Base-by-base conservation (phyloP, 129 eudicot genomes). In the Helianthus tuberosus region DNA sequence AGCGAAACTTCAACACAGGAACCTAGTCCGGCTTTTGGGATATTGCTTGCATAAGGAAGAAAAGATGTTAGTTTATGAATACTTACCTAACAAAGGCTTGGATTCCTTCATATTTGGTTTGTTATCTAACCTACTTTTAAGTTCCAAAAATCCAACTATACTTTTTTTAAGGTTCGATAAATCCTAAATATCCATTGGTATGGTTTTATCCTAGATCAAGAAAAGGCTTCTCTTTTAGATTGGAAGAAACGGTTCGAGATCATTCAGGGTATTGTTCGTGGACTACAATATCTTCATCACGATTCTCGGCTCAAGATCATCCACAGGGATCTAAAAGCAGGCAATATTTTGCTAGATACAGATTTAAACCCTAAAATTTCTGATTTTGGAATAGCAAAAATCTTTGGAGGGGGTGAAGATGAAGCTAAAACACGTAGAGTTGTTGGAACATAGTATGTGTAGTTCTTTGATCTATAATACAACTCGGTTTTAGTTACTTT, bases 241-340 rank as follows among this genome's bases (percentile, higher is more conserved):
- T 89, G 96, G 96, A 55, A 66, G 11, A 82, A 70, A 68, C 90
- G 92, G 9, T 80, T 84, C 49, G 72, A 82, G 11, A 85, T 89
- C 39, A 78, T 74, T 35, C 64, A 52, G 13, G 96, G 96, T 49
- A 84, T 89, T 17, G 83, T 80, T 61, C 84, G 96, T 59, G 92
- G 96, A 39, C 75, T 89, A 43, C 6, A 85, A 6, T 89, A 89
- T 72, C 96, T 89, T 82, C 92, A 89, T 68, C 87, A 80, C 0
- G 96, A 89, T 63, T 89, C 96, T 0, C 83, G 92, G 72, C 78
- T 89, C 29, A 76, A 79, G 68, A 89, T 89, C 69, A 86, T 89
- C 71, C 96, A 89, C 11, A 87, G 96, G 65, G 92, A 89, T 78
- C 80, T 89, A 16, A 89, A 89, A 77, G 88, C 91, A 14, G 82